Evolutionary conservation across 148 eudicot species (phyloP).

Genomic region (Silene uniflora): DNA sequence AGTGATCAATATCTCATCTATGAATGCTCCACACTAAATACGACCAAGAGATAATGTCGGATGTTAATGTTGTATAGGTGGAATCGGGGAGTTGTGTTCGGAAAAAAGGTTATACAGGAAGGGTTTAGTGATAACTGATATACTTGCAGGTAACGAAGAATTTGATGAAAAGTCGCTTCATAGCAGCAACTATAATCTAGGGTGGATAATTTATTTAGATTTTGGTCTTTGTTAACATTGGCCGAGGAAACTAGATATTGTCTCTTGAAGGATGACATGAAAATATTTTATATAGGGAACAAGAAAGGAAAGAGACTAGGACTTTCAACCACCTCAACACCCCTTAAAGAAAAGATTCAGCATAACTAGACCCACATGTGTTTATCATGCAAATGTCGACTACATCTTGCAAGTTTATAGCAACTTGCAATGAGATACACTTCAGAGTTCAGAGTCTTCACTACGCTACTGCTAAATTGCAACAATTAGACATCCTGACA

Average conservation of each 20-base stretch:
- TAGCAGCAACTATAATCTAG: background rate
- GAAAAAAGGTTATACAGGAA: background rate
- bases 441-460: background rate
- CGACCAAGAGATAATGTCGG: too few relatives aligned
- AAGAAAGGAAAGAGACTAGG: background rate
- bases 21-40: too few relatives aligned
- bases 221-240: background rate
- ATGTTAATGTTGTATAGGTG: too few relatives aligned
- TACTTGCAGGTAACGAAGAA: background rate
- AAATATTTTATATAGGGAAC: background rate
- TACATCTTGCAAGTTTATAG: background rate
- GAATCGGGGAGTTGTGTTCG: too few relatives aligned
- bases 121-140: too few relatives aligned
- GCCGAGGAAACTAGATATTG: background rate
- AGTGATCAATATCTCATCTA: too few relatives aligned
- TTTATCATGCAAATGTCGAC: background rate
- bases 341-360: background rate
- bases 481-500: too few relatives aligned
- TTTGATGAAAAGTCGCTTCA: background rate
- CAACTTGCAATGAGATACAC: background rate
- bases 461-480: background rate
- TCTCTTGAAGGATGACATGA: background rate
- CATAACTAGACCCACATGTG: too few relatives aligned
- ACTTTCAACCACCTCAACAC: background rate
- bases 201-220: too few relatives aligned